Evolutionary conservation across 768 basidiomycete genomes (phyloP).

Genomic region (Lactarius evosmus): DNA sequence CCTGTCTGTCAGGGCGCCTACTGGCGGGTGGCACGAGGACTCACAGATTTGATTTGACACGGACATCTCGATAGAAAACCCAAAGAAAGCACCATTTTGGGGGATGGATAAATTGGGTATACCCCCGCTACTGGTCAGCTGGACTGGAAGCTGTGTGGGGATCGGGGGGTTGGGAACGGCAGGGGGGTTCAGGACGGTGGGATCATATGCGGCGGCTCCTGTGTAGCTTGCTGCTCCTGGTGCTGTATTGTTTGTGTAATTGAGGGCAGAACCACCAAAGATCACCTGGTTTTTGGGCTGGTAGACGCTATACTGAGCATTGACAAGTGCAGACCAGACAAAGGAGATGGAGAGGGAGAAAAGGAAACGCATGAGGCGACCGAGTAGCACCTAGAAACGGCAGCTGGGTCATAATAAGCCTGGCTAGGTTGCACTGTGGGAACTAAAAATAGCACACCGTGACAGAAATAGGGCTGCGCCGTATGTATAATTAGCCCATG

Average conservation of each 20-base stretch:
- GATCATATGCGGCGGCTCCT: conserved; percentile 50
- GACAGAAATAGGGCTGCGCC: too few species aligned
- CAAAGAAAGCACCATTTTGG: conserved; percentile 56
- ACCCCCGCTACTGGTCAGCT: conserved; percentile 34
- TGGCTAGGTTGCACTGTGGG: too few species aligned
- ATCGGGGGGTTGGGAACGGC: conserved; percentile 46
- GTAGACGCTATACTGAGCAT: conserved; percentile 15
- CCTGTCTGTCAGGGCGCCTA: conserved; percentile 3
- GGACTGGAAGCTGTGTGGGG: conserved; percentile 43
- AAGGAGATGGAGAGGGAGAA: neutral
- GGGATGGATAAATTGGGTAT: conserved; percentile 40
- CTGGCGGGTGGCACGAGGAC: conserved; percentile 30
- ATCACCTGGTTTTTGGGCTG: conserved; percentile 27
- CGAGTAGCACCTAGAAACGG: neutral
- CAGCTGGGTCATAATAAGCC: neutral
- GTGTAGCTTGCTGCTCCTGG: conserved; percentile 46
- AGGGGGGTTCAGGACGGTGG: conserved; percentile 49
- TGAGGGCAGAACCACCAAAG: conserved; percentile 18
- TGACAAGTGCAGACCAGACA: neutral
- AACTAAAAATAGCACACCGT: neutral
- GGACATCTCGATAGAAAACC: conserved; percentile 76
- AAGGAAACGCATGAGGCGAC: neutral
- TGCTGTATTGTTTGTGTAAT: conserved; percentile 9
- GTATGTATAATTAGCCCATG: too few species aligned
- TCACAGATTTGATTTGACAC: conserved; percentile 64